These are phyloP conservation scores for Mortierella sp. DNA, from an alignment of 371 early-diverging fungal species.

Conservation along the genomic window DNA sequence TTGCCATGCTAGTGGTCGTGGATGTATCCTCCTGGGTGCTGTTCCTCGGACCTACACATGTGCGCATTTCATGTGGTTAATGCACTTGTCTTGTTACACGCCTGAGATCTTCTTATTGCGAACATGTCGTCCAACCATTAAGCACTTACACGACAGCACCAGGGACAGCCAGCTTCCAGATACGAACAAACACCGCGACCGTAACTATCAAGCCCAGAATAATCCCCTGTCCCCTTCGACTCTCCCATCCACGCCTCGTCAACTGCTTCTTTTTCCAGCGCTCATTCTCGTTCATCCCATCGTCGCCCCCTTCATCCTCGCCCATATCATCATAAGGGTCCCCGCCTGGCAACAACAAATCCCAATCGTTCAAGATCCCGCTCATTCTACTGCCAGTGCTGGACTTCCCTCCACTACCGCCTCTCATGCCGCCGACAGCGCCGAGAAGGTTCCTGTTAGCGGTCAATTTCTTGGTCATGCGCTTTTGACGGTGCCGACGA, in stretches of 20 bases:
- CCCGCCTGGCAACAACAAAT: constrained; percentile 29
- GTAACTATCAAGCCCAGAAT: constrained; percentile 14
- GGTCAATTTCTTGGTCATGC: neutral
- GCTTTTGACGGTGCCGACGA: constrained; percentile 11
- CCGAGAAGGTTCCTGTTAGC: neutral
- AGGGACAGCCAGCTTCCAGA: constrained; percentile 50
- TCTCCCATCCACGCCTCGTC: constrained; percentile 34
- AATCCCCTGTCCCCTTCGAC: constrained; percentile 15
- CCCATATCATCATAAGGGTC: constrained; percentile 24
- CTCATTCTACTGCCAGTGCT: constrained; percentile 3
- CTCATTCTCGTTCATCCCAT: constrained; percentile 29
- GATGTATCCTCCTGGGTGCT: constrained; percentile 37
- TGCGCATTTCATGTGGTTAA: neutral
- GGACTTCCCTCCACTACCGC: neutral
- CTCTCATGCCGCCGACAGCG: neutral
- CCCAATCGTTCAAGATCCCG: constrained; percentile 44
- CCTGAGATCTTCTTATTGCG: neutral
- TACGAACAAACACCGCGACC: constrained; percentile 35
- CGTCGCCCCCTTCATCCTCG: constrained; percentile 26
- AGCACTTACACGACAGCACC: constrained; percentile 41
- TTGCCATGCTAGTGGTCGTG: constrained; percentile 86
- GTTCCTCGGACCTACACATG: constrained; percentile 35
- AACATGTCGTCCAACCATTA: neutral
- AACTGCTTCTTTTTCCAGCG: constrained; percentile 44
- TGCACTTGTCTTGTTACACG: neutral